Evolutionary conservation across 352 stramenopile species (phyloP), one percentile per base, ranked within the genome.

Genomic region (Phytophthora europaea): DNA sequence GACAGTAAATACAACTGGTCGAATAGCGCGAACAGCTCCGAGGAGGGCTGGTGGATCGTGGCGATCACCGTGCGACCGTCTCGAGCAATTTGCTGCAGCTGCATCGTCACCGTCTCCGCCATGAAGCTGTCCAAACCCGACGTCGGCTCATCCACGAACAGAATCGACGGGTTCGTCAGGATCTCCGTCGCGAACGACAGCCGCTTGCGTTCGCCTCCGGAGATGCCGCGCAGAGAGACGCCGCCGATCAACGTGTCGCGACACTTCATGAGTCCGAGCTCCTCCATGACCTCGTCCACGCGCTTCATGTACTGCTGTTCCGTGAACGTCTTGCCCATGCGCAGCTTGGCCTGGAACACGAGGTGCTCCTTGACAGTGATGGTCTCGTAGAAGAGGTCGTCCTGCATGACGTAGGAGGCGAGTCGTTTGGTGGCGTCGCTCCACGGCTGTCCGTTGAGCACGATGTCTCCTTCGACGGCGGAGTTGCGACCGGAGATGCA

Each of bases 331-430:
- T 71, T 76, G 5, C 87, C 84, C 56, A 96, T 79, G 22, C 89
- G 73, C 2, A 98, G 72, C 56, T 81, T 78, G 13, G 90, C 89
- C n/a, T 91, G 81, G 80, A 96, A 98, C 20, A 81, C 79, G 3
- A 97, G 66, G 58, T 96, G 89, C 77, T 95, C 90, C 48, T 76
- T 72, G 10, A 78, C 71, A 0, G 95, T 98, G 12, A 98, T 75
- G 67, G 94, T 96, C 26, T 78, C 70, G 65, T 97, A 87, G 48
- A 98, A 85, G n/a, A 98, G 79, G 75, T 98, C 93, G 67, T 98
- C 94, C 70, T 98, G 91, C 78, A 94, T 94, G 23, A 98, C 88
- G 65, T 97, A 98, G 54, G 79, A 89, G 15, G 79, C 43, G 13
- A 77, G 48, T 16, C 76, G 76, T 26, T 86, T 87, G 5, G 71